Base-by-base conservation (phyloP, 192 early-diverging fungal species). In the Coemansia sp. region DNA sequence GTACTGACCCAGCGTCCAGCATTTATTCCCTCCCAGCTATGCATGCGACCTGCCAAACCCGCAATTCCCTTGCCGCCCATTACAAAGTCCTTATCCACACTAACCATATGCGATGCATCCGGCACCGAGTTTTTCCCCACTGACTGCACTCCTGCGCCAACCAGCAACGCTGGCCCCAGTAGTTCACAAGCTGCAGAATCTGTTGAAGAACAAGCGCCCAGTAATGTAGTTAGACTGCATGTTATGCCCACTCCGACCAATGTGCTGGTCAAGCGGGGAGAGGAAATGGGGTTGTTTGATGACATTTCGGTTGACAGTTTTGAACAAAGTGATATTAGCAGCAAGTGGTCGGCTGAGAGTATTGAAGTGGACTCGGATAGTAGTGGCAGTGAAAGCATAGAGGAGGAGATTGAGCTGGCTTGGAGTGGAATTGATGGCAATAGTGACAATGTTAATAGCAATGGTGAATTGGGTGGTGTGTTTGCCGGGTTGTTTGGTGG, bases 31-130 rank as follows among this genome's bases (percentile, higher is more conserved):
- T 29, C 53, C 7, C 53, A 55, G 10, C 24, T 55, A 14, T 55
- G 53, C 29, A 27, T 14, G 12, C 24, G n/a, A 2, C 53, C 23
- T 12, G 22, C 53, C 25, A 29, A 10, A 29, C 10, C 25, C n/a
- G 29, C 24, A 25, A 29, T 55, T 0, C 52, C 66, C 10, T 48
- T 65, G 11, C 59, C 66, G 23, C 69, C 75, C 25, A 35, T 67
- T 2, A 72, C 75, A 38, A 59, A 71, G 25, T 29, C 50, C 3
- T 38, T 76, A 7, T 21, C 27, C 0, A 21, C 45, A 0, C 43
- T 77, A 64, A 45, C 27, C 17, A 65, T 77, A 5, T 77, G 75
- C 32, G 75, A 77, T 47, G 69, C 69, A 7, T 24, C 29, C 0
- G 67, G 55, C 1, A 27, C 60, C 2, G 62, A 67, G 25, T 49